phyloP scores from a whole-genome alignment of 1,284 basidiomycete species.

The Gymnopus androsaceus region DNA sequence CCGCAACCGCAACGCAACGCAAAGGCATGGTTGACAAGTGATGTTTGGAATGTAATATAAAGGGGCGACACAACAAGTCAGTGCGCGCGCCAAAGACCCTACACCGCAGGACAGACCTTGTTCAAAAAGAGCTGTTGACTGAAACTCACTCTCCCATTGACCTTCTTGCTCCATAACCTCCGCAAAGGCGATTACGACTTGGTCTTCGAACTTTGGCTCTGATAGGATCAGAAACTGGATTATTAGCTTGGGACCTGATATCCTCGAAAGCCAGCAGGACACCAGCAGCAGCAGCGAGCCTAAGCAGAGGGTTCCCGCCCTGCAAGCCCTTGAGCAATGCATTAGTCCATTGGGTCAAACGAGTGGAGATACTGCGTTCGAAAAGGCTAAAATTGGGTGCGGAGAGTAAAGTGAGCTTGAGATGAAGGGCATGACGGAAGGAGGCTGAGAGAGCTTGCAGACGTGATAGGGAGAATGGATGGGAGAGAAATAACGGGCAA shows the following conservation, averaged over 20 bases:
- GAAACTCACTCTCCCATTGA: slow-evolving; percentile 70
- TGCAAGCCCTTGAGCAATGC: slow-evolving; percentile 62
- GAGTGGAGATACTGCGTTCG: slow-evolving; percentile 39
- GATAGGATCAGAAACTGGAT: not conserved
- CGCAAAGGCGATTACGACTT: slow-evolving; percentile 66
- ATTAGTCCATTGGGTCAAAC: slow-evolving; percentile 53
- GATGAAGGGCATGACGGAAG: slow-evolving; percentile 64
- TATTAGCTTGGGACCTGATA: slow-evolving; percentile 35
- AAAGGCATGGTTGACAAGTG: not conserved
- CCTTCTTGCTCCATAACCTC: slow-evolving; percentile 59
- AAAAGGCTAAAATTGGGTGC: slow-evolving; percentile 39
- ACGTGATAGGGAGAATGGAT: slow-evolving; percentile 48
- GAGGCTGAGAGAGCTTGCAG: slow-evolving; percentile 57
- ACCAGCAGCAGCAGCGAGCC: slow-evolving; percentile 62
- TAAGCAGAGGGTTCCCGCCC: slow-evolving; percentile 60
- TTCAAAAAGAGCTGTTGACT: slow-evolving; percentile 28
- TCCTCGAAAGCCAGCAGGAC: slow-evolving; percentile 67
- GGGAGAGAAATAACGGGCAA: slow-evolving; percentile 55
- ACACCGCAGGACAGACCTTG: slow-evolving; percentile 33
- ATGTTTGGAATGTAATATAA: slow-evolving; percentile 5
- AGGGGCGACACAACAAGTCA: not conserved
- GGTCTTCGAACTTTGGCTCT: slow-evolving; percentile 53
- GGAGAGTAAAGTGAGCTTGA: slow-evolving; percentile 46
- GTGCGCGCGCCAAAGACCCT: not conserved
- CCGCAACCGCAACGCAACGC: not conserved